These are phyloP conservation scores for Fusarium mexicanum DNA, from an alignment of 2,329 filamentous ascomycete genomes.

Conservation along the genomic window DNA sequence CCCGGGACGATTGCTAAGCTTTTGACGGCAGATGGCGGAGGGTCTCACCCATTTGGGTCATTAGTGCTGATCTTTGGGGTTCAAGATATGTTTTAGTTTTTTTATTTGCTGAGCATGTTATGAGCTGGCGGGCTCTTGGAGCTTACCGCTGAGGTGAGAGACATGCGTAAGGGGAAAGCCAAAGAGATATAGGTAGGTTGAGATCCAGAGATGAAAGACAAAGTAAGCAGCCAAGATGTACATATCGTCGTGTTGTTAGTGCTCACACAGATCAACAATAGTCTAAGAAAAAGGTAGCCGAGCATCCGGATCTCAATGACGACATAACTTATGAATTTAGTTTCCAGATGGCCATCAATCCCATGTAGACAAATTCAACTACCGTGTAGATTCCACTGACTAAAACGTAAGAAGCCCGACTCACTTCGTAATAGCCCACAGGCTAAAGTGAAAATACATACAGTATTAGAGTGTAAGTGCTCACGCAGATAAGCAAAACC, in stretches of 20 bases:
- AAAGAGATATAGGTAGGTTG: not conserved
- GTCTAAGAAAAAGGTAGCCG: not conserved
- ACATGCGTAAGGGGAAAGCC: not conserved
- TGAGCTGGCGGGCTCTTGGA: slow-evolving; percentile 9
- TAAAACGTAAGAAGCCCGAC: not conserved
- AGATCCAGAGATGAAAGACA: not conserved
- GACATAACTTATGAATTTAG: not conserved
- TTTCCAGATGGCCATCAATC: not conserved
- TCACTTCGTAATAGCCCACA: not conserved
- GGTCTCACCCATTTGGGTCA: not conserved
- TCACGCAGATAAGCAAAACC: not conserved
- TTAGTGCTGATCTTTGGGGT: slow-evolving; percentile 32
- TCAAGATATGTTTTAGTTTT: not conserved
- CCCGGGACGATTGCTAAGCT: slow-evolving; percentile 37
- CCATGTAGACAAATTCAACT: not conserved
- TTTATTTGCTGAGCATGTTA: not conserved
- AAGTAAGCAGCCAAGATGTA: not conserved
- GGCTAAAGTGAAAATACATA: not conserved
- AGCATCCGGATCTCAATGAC: slow-evolving; percentile 16
- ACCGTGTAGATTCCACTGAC: not conserved
- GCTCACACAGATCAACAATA: slow-evolving; percentile 27
- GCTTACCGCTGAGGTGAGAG: slow-evolving; percentile 20
- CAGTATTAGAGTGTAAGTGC: not conserved
- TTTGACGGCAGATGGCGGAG: not conserved
- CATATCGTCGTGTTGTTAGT: slow-evolving; percentile 9